phyloP scores from a whole-genome alignment of 495 filamentous ascomycete species.

The Penicillium angulare region DNA sequence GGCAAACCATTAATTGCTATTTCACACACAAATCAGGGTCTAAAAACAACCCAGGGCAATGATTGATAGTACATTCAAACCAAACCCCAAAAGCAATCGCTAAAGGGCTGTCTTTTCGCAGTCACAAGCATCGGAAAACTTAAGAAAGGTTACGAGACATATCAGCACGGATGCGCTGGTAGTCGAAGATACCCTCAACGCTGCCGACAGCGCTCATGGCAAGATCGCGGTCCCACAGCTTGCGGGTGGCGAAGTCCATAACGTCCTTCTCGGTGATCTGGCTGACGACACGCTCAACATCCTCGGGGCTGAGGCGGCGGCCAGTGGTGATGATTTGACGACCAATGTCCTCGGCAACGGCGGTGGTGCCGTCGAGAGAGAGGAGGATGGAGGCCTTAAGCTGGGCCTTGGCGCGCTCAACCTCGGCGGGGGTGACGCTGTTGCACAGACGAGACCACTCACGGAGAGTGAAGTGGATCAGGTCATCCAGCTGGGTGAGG shows the following conservation, averaged over 20 bases:
- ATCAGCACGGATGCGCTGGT: conserved; percentile 81
- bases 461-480: conserved; percentile 95
- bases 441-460: conserved; percentile 93
- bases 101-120: conserved; percentile 22
- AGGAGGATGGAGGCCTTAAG: conserved; percentile 97
- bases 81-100: conserved; percentile 5
- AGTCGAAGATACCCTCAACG: conserved; percentile 90
- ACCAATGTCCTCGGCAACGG: conserved; percentile 96
- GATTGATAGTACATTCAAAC: conserved; percentile 40
- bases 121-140: conserved; percentile 14
- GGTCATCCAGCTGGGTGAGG: conserved; percentile 82
- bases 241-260: conserved; percentile 86
- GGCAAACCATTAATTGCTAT: conserved; percentile 38
- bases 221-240: conserved; percentile 95
- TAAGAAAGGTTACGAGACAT: conserved; percentile 77
- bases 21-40: conserved; percentile 36
- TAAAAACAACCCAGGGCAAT: conserved; percentile 34
- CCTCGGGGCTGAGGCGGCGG: conserved; percentile 81
- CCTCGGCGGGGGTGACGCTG: conserved; percentile 83
- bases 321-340: conserved; percentile 98
- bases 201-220: conserved; percentile 88
- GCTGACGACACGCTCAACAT: conserved; percentile 89
- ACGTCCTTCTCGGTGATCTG: conserved; percentile 94
- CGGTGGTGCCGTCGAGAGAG: conserved; percentile 94
- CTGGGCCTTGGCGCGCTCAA: conserved; percentile 98